Evolutionary conservation across 257 asterid genomes (phyloP).

Genomic region (Rubia yunnanensis): DNA sequence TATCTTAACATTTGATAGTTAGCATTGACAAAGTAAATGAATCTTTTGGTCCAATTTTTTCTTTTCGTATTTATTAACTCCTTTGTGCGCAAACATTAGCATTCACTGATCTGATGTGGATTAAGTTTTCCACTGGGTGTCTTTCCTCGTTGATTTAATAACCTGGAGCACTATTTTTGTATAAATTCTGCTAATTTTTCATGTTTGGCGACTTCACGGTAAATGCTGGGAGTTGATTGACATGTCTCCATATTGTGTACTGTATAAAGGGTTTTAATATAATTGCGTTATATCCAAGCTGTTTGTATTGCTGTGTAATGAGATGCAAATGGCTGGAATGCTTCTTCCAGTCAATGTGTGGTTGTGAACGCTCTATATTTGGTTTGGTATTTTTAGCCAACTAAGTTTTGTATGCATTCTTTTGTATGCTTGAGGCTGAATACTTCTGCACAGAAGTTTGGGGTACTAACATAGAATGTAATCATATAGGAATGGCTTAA

Average conservation of each 20-base stretch:
- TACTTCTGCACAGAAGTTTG: conserved; percentile 15
- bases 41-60: not conserved
- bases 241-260: not conserved
- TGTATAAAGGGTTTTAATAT: not conserved
- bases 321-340: not conserved
- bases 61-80: not conserved
- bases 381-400: not conserved
- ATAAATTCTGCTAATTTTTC: not conserved
- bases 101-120: not conserved
- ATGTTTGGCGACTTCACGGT: not conserved
- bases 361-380: not conserved
- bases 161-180: not conserved
- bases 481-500: conserved; percentile 78
- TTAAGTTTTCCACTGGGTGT: not conserved
- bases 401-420: not conserved
- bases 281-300: not conserved
- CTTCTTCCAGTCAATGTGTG: not conserved
- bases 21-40: not conserved
- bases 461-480: conserved; percentile 23
- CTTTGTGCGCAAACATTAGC: not conserved
- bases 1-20: not conserved
- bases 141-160: not conserved
- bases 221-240: not conserved
- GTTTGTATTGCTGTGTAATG: not conserved
- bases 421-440: conserved; percentile 12